phyloP scores from a whole-genome alignment of 192 early-diverging fungal genomes.

The Endogone sp. region DNA sequence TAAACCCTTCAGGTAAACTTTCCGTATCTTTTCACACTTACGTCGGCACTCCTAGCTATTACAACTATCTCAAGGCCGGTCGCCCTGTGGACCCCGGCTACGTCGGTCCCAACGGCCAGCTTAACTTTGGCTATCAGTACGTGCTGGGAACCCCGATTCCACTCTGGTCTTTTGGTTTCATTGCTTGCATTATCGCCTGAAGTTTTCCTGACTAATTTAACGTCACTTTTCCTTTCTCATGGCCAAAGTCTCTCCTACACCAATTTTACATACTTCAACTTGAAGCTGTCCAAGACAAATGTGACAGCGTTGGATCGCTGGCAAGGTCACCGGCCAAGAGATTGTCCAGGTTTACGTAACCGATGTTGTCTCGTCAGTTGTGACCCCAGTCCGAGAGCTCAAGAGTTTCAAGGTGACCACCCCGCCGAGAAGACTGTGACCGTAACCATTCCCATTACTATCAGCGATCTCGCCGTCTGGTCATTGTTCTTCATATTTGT shows the following conservation, averaged over 20 bases:
- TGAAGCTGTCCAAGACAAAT: neutral
- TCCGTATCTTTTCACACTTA: conserved; percentile 12
- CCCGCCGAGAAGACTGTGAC: conserved; percentile 10
- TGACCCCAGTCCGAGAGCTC: conserved; percentile 4
- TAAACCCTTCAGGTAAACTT: conserved; percentile 12
- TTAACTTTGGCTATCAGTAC: conserved; percentile 9
- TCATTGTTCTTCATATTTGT: neutral
- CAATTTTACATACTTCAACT: conserved; percentile 1
- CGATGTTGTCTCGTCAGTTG: conserved; percentile 9
- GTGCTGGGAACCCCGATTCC: conserved; percentile 9
- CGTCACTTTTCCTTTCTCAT: no score
- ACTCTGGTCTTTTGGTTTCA: conserved; percentile 8
- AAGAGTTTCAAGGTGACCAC: conserved; percentile 10
- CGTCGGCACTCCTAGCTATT: conserved; percentile 9
- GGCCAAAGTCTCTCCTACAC: conserved; percentile 13
- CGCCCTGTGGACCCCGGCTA: conserved; percentile 4
- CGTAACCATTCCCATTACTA: conserved; percentile 6
- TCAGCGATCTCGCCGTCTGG: conserved; percentile 9
- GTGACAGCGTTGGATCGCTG: neutral
- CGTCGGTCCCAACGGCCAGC: conserved; percentile 2
- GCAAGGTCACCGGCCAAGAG: conserved; percentile 6
- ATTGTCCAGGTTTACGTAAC: conserved; percentile 12
- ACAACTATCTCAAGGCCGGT: conserved; percentile 14
- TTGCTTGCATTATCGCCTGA: no score
- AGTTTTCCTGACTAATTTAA: no score